Conservation (phyloP, 805 yeast genomes). For the Candida coleopterorum region DNA sequence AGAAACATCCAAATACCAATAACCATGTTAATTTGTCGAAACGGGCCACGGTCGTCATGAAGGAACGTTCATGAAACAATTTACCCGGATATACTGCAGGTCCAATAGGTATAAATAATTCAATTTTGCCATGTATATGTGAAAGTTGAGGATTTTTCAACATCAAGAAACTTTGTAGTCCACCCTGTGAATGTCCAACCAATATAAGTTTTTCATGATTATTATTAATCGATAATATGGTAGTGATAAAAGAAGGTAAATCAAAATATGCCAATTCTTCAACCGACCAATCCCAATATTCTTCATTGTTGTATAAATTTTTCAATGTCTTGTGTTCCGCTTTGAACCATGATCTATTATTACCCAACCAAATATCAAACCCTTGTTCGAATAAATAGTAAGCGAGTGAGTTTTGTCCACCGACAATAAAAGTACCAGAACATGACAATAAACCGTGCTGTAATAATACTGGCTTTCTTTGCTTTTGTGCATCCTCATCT, state of each 20-base stretch:
- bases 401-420: slow-evolving; percentile 79
- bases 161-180: slow-evolving; percentile 76
- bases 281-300: slow-evolving; percentile 94
- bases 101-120: slow-evolving; percentile 70
- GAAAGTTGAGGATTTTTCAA: slow-evolving; percentile 40
- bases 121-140: slow-evolving; percentile 48
- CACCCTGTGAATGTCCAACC: slow-evolving; percentile 90
- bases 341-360: slow-evolving; percentile 81
- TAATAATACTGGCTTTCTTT: slow-evolving; percentile 60
- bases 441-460: slow-evolving; percentile 88
- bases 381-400: slow-evolving; percentile 49
- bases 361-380: slow-evolving; percentile 88
- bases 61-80: slow-evolving; percentile 55
- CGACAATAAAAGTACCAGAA: slow-evolving; percentile 76
- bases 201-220: slow-evolving; percentile 48
- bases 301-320: slow-evolving; percentile 35
- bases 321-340: slow-evolving; percentile 49
- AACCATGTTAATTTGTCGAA: slow-evolving; percentile 43
- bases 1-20: slow-evolving; percentile 65
- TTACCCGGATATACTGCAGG: slow-evolving; percentile 92
- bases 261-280: slow-evolving; percentile 78
- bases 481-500: slow-evolving; percentile 21
- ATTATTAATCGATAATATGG: slow-evolving; percentile 45
- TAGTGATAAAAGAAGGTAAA: slow-evolving; percentile 65
- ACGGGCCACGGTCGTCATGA: slow-evolving; percentile 58